Evolutionary conservation across 306 rosid genomes (phyloP).

Genomic region (Carpinus viminea): DNA sequence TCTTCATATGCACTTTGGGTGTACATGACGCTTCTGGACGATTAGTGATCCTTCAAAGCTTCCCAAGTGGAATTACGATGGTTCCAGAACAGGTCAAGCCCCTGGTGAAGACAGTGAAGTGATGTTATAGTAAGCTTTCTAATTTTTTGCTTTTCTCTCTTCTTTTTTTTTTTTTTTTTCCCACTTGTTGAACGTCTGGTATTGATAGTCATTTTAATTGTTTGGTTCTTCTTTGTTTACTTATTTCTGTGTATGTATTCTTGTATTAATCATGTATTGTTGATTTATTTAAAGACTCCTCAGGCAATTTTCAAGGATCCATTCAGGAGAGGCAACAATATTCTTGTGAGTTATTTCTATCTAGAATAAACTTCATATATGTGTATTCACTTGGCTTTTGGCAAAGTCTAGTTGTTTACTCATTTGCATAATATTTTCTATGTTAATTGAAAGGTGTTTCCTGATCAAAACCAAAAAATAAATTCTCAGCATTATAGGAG

Average conservation of each 20-base stretch:
- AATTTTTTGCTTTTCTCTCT: background rate
- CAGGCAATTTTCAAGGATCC: constrained; percentile 93
- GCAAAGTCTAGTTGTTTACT: background rate
- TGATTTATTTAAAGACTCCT: constrained; percentile 37
- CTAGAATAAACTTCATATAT: too few species aligned
- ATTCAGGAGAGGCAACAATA: constrained; percentile 78
- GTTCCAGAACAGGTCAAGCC: constrained; percentile 95
- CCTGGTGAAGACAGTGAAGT: constrained; percentile 92
- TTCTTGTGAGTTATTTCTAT: constrained; percentile 51
- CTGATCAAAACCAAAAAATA: too few species aligned
- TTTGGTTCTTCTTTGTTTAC: background rate
- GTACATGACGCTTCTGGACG: constrained; percentile 72
- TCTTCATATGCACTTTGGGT: constrained; percentile 5
- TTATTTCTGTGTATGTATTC: background rate
- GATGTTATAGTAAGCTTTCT: constrained; percentile 57
- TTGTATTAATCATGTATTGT: background rate
- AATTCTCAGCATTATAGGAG: too few species aligned
- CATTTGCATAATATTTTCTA: background rate
- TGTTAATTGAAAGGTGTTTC: constrained; percentile 12
- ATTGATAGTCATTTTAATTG: background rate
- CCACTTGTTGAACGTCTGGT: background rate
- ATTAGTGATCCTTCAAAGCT: constrained; percentile 68
- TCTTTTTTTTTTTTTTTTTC: background rate
- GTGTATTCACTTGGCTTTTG: background rate
- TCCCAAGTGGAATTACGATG: constrained; percentile 93